Percentiles rank a stretch among this genome's conserved stretches.
phyloP scores from a whole-genome alignment of 306 rosid genomes.

The Inga oerstediana region DNA sequence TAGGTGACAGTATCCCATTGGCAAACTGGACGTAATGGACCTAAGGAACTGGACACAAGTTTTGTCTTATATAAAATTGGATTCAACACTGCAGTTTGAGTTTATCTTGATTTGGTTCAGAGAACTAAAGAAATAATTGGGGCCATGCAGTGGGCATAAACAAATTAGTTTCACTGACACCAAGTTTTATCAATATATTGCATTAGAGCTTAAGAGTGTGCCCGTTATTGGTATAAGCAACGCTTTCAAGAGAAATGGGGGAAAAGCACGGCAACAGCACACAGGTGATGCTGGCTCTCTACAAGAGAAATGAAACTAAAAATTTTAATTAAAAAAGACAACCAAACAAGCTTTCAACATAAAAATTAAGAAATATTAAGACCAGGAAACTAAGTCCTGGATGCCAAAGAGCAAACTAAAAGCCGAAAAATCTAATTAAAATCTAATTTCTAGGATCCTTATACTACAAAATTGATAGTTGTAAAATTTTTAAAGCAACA shows the following conservation, averaged over 20 bases:
- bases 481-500: not conserved
- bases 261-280: not conserved
- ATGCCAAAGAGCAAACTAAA: not conserved
- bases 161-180: not conserved
- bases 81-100: not conserved
- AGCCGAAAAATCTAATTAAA: not conserved
- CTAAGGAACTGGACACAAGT: no score
- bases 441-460: not conserved
- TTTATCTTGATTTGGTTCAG: slow-evolving; percentile 2
- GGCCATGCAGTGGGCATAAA: not conserved
- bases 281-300: not conserved
- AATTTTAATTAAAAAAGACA: not conserved
- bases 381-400: not conserved
- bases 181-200: not conserved
- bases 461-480: not conserved
- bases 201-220: not conserved
- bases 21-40: no score
- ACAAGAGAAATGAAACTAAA: not conserved
- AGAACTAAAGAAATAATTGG: not conserved
- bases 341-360: slow-evolving; percentile 6
- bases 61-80: not conserved
- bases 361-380: not conserved
- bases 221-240: not conserved
- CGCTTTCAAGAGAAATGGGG: not conserved
- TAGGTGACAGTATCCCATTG: no score